Percentiles rank a stretch among this genome's conserved stretches.
phyloP scores from a whole-genome alignment of 208 protist genomes.

The Borovskyia barvae region DNA sequence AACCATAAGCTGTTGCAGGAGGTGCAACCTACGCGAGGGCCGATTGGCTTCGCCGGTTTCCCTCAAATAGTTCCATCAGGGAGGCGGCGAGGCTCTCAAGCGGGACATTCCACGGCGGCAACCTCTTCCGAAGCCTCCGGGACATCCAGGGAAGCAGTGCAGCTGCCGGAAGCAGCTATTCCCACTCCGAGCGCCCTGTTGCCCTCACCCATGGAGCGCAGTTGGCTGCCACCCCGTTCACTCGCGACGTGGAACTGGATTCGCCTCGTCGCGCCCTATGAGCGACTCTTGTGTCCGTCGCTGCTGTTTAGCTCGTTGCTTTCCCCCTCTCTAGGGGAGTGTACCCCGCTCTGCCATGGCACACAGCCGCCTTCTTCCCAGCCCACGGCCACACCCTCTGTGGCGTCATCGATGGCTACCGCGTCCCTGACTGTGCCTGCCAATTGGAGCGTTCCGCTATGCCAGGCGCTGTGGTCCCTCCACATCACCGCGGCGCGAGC shows the following conservation, averaged over 20 bases:
- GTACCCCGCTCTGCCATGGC: slow-evolving; percentile 10
- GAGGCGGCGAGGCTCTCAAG: background rate
- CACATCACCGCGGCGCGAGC: slow-evolving; percentile 26
- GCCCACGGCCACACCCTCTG: background rate
- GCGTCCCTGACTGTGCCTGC: background rate
- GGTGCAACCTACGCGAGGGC: slow-evolving; percentile 42
- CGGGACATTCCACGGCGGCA: background rate
- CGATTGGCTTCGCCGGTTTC: slow-evolving; percentile 46
- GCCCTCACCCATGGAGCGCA: background rate
- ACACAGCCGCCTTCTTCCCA: slow-evolving; percentile 14
- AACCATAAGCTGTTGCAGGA: slow-evolving; percentile 32
- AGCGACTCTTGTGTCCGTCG: slow-evolving; percentile 53
- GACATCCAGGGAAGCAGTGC: too few species aligned
- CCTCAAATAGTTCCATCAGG: too few species aligned
- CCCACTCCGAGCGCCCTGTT: too few species aligned
- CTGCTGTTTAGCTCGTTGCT: slow-evolving; percentile 63
- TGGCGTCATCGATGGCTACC: background rate
- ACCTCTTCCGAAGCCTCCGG: background rate
- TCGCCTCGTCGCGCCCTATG: slow-evolving; percentile 39
- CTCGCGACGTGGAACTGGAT: slow-evolving; percentile 33
- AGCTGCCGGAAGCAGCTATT: background rate
- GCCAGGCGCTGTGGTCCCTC: slow-evolving; percentile 24
- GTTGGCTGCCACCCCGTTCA: slow-evolving; percentile 6
- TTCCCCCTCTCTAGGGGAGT: slow-evolving; percentile 15
- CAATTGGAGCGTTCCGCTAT: slow-evolving; percentile 20